Evolutionary conservation across 805 yeast species (phyloP), one percentile per base, ranked within the genome.

Genomic region (Metschnikowia cubensis): DNA sequence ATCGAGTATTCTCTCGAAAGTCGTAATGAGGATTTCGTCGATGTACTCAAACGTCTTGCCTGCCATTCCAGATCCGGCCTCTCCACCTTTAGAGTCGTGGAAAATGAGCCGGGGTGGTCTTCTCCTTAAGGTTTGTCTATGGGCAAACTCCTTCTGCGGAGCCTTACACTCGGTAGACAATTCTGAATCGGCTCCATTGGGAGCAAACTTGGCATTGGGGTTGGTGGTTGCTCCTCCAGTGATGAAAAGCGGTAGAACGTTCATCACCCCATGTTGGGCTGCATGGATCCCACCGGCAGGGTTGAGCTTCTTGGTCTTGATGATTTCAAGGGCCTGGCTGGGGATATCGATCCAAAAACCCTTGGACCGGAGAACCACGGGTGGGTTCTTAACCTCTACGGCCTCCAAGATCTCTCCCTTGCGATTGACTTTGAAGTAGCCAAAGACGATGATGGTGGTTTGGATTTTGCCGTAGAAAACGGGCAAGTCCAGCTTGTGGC

Each of bases 301-400:
- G 50, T 80, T 86, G 41, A 94, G 68, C 1, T 72, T 59, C 56
- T 89, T 89, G 3, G 63, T 65, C 3, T 73, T 68, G 32, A 92
- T 73, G 2, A 82, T 52, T 1, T 82, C 82, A 13, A 91, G 61
- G 0, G 89, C 87, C n/a, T 60, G 59, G 3, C 66, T 62, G 0
- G 97, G 96, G 1, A 94, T 76, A 64, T 94, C 96, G 6, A 94
- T 77, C 98, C 98, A 94, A 34, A 92, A 74, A 0, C 99, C 99
- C 54, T 86, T 85, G 0, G 95, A 82, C 34, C 73, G 65, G 36
- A 81, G 73, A 3, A 74, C 66, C 1, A 86, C 81, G 0, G 97
- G 97, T 0, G 97, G 97, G 58, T 89, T 86, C 48, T 85, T 81
- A 0, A 95, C 96, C 59, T 92, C 97, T 11, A 91, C 91, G 0